phyloP scores from a whole-genome alignment of 2,329 filamentous ascomycete genomes.

The Ramichloridium luteum region DNA sequence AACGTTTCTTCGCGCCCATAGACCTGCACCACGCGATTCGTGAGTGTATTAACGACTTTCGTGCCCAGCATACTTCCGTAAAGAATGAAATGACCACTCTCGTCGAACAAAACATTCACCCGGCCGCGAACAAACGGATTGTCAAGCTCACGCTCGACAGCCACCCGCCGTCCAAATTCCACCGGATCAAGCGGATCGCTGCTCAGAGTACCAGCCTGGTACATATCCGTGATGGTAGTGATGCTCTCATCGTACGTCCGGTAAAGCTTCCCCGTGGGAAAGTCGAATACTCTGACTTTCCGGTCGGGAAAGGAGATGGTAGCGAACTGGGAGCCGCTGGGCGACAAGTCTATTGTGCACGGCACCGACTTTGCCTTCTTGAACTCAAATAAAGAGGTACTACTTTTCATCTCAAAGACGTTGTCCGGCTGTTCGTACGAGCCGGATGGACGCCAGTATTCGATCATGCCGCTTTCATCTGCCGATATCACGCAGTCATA shows the following conservation, averaged over 20 bases:
- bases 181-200: conserved; percentile 72
- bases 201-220: conserved; percentile 71
- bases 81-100: conserved; percentile 87
- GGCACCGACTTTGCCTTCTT: conserved; percentile 85
- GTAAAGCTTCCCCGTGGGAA: conserved; percentile 73
- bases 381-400: conserved; percentile 91
- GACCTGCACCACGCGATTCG: conserved; percentile 80
- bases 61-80: conserved; percentile 87
- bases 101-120: conserved; percentile 84
- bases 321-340: conserved; percentile 73
- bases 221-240: conserved; percentile 80
- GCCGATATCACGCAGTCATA: conserved; percentile 86
- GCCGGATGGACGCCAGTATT: conserved; percentile 81
- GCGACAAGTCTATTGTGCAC: conserved; percentile 71
- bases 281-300: conserved; percentile 88
- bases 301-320: conserved; percentile 87
- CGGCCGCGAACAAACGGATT: conserved; percentile 53
- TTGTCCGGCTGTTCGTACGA: conserved; percentile 82
- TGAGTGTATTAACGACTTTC: conserved; percentile 92
- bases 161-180: conserved; percentile 81
- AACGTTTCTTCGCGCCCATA: conserved; percentile 86
- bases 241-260: conserved; percentile 93
- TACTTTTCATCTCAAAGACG: conserved; percentile 87
- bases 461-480: conserved; percentile 84
- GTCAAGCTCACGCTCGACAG: conserved; percentile 76